Base-by-base conservation (phyloP, 1,139 yeast species). In the Geotrichum carabidarum region DNA sequence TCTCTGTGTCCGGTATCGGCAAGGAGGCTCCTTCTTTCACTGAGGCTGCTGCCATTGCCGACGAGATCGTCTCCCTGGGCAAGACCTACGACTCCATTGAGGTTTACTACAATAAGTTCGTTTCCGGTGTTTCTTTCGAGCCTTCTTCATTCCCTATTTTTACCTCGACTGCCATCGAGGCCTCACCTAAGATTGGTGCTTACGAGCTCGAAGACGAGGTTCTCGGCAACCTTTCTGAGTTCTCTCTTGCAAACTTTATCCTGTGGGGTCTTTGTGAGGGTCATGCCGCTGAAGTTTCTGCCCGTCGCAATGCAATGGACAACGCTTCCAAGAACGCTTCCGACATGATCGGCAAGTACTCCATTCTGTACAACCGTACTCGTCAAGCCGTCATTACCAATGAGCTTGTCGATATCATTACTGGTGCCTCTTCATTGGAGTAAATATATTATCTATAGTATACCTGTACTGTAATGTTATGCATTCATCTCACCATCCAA, bases 281-380 rank as follows among this genome's bases (percentile, higher is more conserved):
- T 74, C 91, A 93, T 75, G 98, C 99, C 62, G 88, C 98, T 57
- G 99, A 93, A 80, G 81, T 91, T 67, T 86, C 95, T 64, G 97
- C 99, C 60, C 90, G 99, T 84, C 91, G 99, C 84, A 91, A 90
- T 74, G 99, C 99, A 68, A 93, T 93, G 99, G 99, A 93, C 77
- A 93, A 91, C 72, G 99, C 99, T 62, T 90, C 98, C 67, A 93
- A 93, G 95, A 93, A 91, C 74, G 99, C 99, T 62, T 96, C 96
- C 78, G 99, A 93, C 68, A 93, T 93, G 99, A 93, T 93, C 72
- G 84, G 82, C 78, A 84, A 82, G 72, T 91, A 88, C 86, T 85
- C 98, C 65, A 93, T 93, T 75, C 83, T 91, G 76, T 93, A 93
- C 79, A 93, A 93, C 91, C 91, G 99, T 84, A 88, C 98, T 73